A percentile compares a stretch with the other conserved stretches of the same genome.
These are phyloP conservation scores for Rhynchospora tenuis DNA, from an alignment of 176 grass and related monocot species.

Conservation along the genomic window DNA sequence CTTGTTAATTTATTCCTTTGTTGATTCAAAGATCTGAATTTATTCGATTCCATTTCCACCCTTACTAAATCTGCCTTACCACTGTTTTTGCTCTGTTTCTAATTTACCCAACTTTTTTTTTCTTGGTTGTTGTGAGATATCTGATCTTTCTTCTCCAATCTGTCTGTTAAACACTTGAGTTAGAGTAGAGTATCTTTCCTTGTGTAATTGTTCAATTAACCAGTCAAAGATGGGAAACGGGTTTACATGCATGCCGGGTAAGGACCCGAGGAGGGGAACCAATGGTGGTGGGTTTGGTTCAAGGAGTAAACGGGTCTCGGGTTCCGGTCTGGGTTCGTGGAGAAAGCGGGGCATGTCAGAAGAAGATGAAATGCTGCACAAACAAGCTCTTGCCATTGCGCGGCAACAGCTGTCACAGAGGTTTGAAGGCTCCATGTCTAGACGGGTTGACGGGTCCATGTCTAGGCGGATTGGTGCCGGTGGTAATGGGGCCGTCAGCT, in stretches of 20 bases:
- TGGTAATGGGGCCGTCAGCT: constrained; percentile 61
- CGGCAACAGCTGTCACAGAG: constrained; percentile 58
- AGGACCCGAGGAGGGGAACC: constrained; percentile 24
- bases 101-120: constrained; percentile 15
- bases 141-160: not conserved
- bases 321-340: constrained; percentile 41
- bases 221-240: constrained; percentile 64
- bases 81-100: not conserved
- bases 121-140: not conserved
- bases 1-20: not conserved
- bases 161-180: not conserved
- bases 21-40: constrained; percentile 6
- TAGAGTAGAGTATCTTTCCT: not conserved
- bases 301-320: constrained; percentile 56
- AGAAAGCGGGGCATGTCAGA: constrained; percentile 55
- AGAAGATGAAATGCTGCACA: constrained; percentile 90
- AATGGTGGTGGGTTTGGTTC: constrained; percentile 27
- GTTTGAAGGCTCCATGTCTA: constrained; percentile 64
- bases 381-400: constrained; percentile 88
- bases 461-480: constrained; percentile 59
- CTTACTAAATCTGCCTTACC: not conserved
- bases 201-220: not conserved
- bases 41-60: not conserved
- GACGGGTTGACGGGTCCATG: constrained; percentile 63
- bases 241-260: constrained; percentile 51